phyloP scores from a whole-genome alignment of 306 rosid genomes.

The Castanospermum australe region DNA sequence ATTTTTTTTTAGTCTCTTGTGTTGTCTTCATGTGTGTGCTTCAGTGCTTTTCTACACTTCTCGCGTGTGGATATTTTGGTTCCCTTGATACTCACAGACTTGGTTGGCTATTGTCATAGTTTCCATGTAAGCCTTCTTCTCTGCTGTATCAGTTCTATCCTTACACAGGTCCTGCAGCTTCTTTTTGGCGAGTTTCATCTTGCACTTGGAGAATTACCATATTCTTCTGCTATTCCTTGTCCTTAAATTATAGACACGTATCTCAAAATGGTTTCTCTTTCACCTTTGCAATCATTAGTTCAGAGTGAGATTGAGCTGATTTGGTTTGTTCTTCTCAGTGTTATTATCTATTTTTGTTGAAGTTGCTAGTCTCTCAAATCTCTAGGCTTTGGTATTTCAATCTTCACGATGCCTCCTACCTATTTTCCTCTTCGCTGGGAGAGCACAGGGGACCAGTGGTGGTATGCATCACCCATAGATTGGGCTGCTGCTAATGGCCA shows the following conservation, averaged over 20 bases:
- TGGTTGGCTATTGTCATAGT: not conserved
- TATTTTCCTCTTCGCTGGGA: slow-evolving; percentile 97
- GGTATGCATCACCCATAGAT: slow-evolving; percentile 97
- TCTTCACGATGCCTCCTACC: slow-evolving; percentile 72
- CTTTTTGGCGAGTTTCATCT: not conserved
- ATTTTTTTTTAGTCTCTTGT: slow-evolving; percentile 15
- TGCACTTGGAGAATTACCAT: not conserved
- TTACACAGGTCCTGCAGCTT: slow-evolving; percentile 15
- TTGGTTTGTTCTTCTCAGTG: slow-evolving; percentile 17
- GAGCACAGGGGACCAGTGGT: slow-evolving; percentile 99
- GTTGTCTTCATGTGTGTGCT: slow-evolving; percentile 36
- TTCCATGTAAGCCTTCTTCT: slow-evolving; percentile 19
- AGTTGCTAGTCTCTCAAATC: slow-evolving; percentile 2
- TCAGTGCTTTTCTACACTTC: slow-evolving; percentile 20
- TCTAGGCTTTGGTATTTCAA: slow-evolving; percentile 7
- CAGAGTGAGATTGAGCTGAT: slow-evolving; percentile 15
- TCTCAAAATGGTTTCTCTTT: slow-evolving; percentile 5
- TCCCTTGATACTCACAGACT: slow-evolving; percentile 3
- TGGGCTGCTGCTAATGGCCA: slow-evolving; percentile 99
- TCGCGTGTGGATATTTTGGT: slow-evolving; percentile 13
- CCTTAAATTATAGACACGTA: no score
- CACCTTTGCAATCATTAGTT: slow-evolving; percentile 20
- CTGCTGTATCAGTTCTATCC: slow-evolving; percentile 20
- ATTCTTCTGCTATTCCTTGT: not conserved
- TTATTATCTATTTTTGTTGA: not conserved